These are phyloP conservation scores for Cyberlindnera mrakii DNA, from an alignment of 805 yeast genomes.

Conservation along the genomic window DNA sequence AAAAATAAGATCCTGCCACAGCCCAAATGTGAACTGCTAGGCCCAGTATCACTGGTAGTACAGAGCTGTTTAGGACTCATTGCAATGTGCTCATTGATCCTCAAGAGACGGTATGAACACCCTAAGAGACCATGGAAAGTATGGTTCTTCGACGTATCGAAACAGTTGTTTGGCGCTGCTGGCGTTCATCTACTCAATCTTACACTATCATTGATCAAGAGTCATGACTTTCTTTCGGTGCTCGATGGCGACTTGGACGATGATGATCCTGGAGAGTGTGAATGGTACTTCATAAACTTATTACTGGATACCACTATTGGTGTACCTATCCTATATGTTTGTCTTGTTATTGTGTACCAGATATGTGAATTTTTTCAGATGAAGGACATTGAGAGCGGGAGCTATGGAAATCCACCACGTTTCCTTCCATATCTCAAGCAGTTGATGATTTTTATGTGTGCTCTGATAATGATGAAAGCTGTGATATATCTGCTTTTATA, in stretches of 20 bases:
- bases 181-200: conserved; percentile 80
- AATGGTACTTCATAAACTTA: conserved; percentile 88
- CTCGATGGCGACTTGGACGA: conserved; percentile 18
- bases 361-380: conserved; percentile 26
- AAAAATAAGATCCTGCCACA: conserved; percentile 7
- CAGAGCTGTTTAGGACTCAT: conserved; percentile 73
- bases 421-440: conserved; percentile 67
- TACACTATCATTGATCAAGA: conserved; percentile 53
- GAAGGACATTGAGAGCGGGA: conserved; percentile 43
- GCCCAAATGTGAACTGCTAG: conserved; percentile 56
- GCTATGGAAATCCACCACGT: conserved; percentile 56
- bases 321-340: conserved; percentile 68
- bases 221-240: conserved; percentile 22
- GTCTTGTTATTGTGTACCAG: conserved; percentile 46
- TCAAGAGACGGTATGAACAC: conserved; percentile 71
- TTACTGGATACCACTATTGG: conserved; percentile 92
- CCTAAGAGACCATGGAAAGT: conserved; percentile 86
- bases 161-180: conserved; percentile 83
- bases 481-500: conserved; percentile 51
- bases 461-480: conserved; percentile 58
- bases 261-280: conserved; percentile 70
- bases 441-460: conserved; percentile 57
- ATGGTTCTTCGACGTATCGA: conserved; percentile 86
- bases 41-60: conserved; percentile 78
- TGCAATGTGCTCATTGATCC: conserved; percentile 65